Base-by-base conservation (phyloP, 78 protist genomes). In the Anaeramoeba flamelloides region DNA sequence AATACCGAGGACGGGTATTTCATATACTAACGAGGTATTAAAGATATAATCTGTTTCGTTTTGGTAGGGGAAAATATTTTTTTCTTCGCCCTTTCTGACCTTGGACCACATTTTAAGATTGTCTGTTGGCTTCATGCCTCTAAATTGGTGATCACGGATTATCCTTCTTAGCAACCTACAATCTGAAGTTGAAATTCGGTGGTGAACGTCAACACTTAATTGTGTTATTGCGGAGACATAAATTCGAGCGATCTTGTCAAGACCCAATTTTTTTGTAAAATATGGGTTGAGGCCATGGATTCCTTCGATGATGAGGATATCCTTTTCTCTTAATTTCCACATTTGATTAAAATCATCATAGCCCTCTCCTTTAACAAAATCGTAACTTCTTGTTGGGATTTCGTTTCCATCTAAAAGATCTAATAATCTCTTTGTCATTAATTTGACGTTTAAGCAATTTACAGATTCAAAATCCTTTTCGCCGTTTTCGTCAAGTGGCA, bases 221-320 rank as follows among this genome's bases (percentile, higher is more conserved):
- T 81, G 86, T 36, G 83, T 79, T n/a, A 86, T 79, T 1, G 89
- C 83, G 32, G 89, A 83, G 26, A 84, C 77, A 76, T 84, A 86
- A 36, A 86, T 84, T n/a, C n/a, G n/a, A n/a, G n/a, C n/a, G n/a
- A n/a, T n/a, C n/a, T n/a, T n/a, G n/a, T n/a, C n/a, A n/a, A n/a
- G n/a, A n/a, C n/a, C n/a, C n/a, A n/a, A n/a, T n/a, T 0, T 33
- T 30, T 0, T 1, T 26, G 89, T 84, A 32, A 87, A 32, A 38
- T 74, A 2, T 26, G 8, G 74, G 53, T 87, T 87, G 34, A 83
- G 39, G 12, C 81, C 69, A 40, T 83, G 86, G 76, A 87, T 78
- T 40, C 89, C 89, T 36, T 87, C 89, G n/a, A 83, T 80, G 69
- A 87, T 74, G 1, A 87, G 2, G 76, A 87, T 36, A 31, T 80